Percentiles rank a stretch among this genome's conserved stretches.
phyloP scores from a whole-genome alignment of 192 early-diverging fungal genomes.

The Geosiphon pyriformis region DNA sequence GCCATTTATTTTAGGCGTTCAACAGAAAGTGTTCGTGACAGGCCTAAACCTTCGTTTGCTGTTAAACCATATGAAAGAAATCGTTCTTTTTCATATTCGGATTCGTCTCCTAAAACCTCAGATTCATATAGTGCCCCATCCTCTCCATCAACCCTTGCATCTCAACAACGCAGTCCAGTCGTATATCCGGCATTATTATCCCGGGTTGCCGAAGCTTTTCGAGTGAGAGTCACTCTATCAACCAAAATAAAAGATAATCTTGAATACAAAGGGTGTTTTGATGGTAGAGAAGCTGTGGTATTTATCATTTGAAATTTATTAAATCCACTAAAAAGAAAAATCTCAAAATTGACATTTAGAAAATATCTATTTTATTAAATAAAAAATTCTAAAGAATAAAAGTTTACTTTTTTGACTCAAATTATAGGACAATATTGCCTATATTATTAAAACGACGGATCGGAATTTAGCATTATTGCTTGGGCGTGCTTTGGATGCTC shows the following conservation, averaged over 20 bases:
- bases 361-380: neutral
- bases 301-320: conserved; percentile 12
- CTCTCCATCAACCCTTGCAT: conserved; percentile 5
- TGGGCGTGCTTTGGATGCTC: conserved; percentile 84
- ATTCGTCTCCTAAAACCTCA: conserved; percentile 16
- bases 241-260: conserved; percentile 71
- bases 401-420: conserved; percentile 13
- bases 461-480: conserved; percentile 81
- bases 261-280: conserved; percentile 80
- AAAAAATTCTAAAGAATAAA: neutral
- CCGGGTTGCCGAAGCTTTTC: conserved; percentile 62
- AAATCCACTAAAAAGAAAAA: neutral
- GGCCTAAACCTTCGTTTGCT: conserved; percentile 5
- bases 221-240: conserved; percentile 47
- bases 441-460: conserved; percentile 77
- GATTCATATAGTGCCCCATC: conserved; percentile 12
- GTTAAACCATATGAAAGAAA: conserved; percentile 11
- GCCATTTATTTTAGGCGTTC: conserved; percentile 6
- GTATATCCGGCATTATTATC: conserved; percentile 74
- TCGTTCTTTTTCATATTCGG: conserved; percentile 27
- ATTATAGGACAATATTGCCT: conserved; percentile 64
- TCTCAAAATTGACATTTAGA: neutral
- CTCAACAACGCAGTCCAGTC: conserved; percentile 30
- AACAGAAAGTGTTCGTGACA: conserved; percentile 33
- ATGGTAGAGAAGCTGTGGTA: conserved; percentile 85